phyloP scores from a whole-genome alignment of 768 basidiomycete genomes.

The Boletus patriciae region DNA sequence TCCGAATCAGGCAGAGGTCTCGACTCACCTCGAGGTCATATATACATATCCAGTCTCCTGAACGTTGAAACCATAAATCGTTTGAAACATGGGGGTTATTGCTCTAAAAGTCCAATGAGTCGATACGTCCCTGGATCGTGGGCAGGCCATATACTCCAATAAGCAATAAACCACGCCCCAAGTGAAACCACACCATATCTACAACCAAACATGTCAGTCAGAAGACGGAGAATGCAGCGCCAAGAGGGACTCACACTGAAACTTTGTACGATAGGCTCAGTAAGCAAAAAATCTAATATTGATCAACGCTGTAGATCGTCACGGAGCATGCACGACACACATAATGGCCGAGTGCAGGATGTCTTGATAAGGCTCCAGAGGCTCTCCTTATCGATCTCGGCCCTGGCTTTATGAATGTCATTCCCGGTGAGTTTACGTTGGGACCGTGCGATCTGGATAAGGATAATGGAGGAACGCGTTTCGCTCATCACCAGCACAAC shows the following conservation, averaged over 20 bases:
- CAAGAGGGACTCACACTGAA: conserved; percentile 54
- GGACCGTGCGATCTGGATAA: conserved; percentile 62
- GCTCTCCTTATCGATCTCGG: conserved; percentile 60
- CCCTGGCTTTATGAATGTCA: conserved; percentile 53
- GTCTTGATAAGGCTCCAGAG: conserved; percentile 59
- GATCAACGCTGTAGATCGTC: neutral
- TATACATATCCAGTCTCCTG: conserved; percentile 61
- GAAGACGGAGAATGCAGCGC: neutral
- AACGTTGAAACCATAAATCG: conserved; percentile 59
- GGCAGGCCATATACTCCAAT: conserved; percentile 44
- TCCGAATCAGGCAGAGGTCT: neutral
- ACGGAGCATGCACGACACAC: conserved; percentile 41
- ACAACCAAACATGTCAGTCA: neutral
- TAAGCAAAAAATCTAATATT: conserved; percentile 22
- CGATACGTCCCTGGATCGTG: neutral
- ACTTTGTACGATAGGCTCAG: conserved; percentile 69
- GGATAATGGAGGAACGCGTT: conserved; percentile 69
- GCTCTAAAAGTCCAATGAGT: conserved; percentile 39
- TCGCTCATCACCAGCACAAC: conserved; percentile 63
- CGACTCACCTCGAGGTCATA: conserved; percentile 48
- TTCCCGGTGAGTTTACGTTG: conserved; percentile 67
- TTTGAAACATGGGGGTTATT: conserved; percentile 52
- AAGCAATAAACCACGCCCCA: conserved; percentile 77
- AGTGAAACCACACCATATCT: conserved; percentile 67
- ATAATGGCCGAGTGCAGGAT: conserved; percentile 66